Conservation (phyloP, 1,284 basidiomycete species). For the Heimioporus punctisporus region DNA sequence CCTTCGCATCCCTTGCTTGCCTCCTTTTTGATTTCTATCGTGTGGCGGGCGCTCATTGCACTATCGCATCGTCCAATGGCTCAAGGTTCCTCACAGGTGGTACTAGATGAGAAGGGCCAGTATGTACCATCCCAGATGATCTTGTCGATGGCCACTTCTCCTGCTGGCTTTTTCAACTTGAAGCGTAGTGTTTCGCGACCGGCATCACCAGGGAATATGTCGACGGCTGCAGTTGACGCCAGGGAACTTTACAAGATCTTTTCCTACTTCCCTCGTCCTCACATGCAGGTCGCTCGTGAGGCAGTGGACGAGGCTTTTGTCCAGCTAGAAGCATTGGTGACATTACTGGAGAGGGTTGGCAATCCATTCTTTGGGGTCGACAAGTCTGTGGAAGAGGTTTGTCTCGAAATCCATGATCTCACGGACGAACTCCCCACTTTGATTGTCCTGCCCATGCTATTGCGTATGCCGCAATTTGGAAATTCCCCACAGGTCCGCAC, state of each 20-base stretch:
- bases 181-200: constrained; percentile 72
- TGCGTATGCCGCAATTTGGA: constrained; percentile 40
- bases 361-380: constrained; percentile 27
- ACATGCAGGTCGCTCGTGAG: constrained; percentile 61
- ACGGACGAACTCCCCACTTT: constrained; percentile 69
- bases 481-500: constrained; percentile 32
- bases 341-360: constrained; percentile 53
- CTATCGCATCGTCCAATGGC: constrained; percentile 58
- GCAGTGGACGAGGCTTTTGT: constrained; percentile 78
- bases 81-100: constrained; percentile 29
- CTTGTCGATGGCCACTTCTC: constrained; percentile 60
- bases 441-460: constrained; percentile 66
- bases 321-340: constrained; percentile 56
- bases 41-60: constrained; percentile 74
- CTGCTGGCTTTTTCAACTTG: constrained; percentile 61
- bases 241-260: constrained; percentile 62
- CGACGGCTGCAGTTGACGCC: constrained; percentile 56
- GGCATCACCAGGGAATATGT: constrained; percentile 50
- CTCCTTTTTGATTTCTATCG: constrained; percentile 66
- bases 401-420: constrained; percentile 48
- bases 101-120: constrained; percentile 39
- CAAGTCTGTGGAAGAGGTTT: constrained; percentile 30
- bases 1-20: constrained; percentile 62
- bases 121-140: constrained; percentile 40
- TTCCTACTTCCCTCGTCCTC: constrained; percentile 61